A percentile compares a stretch with the other conserved stretches of the same genome.
phyloP scores from a whole-genome alignment of 495 filamentous ascomycete genomes.

The Penicillium goetzii region DNA sequence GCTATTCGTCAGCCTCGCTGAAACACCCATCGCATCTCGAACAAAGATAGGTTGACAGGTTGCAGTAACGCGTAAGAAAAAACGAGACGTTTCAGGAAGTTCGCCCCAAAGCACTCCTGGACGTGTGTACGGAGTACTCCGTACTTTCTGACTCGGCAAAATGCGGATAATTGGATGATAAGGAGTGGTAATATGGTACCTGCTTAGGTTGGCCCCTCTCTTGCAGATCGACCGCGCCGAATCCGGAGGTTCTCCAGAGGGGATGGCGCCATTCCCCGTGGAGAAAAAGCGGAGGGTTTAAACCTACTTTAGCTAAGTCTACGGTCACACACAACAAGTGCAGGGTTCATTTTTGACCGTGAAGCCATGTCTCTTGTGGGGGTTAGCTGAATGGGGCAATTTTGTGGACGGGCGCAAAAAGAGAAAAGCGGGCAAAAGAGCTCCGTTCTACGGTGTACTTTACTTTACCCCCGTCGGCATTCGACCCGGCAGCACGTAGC shows the following conservation, averaged over 20 bases:
- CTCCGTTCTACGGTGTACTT: not conserved
- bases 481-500: not conserved
- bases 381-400: not conserved
- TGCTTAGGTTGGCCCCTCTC: conserved; percentile 21
- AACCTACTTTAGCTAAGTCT: conserved; percentile 3
- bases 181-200: conserved; percentile 15
- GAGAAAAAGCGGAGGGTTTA: conserved; percentile 5
- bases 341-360: not conserved
- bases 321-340: conserved; percentile 2
- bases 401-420: not conserved
- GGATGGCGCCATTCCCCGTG: conserved; percentile 27
- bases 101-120: not conserved
- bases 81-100: not conserved
- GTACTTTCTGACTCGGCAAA: conserved; percentile 3
- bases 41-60: not conserved
- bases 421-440: not conserved
- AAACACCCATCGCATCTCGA: not conserved
- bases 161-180: conserved; percentile 6
- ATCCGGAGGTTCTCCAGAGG: conserved; percentile 27
- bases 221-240: conserved; percentile 24
- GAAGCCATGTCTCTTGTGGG: not conserved
- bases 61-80: conserved; percentile 1
- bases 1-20: not conserved
- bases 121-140: not conserved
- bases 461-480: not conserved